These are phyloP conservation scores for Madurella mycetomatis DNA, from an alignment of 2,329 filamentous ascomycete species.

Conservation along the genomic window DNA sequence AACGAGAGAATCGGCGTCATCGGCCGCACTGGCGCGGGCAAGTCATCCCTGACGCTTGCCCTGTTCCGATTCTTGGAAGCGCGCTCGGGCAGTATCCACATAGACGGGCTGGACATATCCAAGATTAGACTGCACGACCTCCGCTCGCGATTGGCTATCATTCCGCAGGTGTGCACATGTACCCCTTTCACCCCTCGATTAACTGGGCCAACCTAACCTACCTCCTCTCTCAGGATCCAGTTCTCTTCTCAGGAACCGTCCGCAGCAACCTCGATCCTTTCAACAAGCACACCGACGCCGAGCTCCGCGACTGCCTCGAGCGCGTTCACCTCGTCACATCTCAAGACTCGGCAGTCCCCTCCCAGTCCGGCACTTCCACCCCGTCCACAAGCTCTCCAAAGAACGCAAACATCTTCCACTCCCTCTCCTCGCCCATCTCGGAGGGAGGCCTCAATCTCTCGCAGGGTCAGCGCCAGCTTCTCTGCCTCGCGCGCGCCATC, in stretches of 20 bases:
- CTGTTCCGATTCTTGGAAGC: constrained; percentile 75
- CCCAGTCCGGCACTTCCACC: constrained; percentile 37
- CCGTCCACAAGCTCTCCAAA: constrained; percentile 35
- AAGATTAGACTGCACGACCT: constrained; percentile 66
- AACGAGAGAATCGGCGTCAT: constrained; percentile 73
- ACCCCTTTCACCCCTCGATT: not conserved
- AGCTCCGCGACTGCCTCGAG: constrained; percentile 64
- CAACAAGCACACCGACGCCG: constrained; percentile 61
- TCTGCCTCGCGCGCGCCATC: constrained; percentile 70
- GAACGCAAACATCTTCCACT: constrained; percentile 63
- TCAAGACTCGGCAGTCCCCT: constrained; percentile 28
- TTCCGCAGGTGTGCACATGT: constrained; percentile 51
- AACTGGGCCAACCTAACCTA: constrained; percentile 32
- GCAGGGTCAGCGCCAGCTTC: constrained; percentile 70
- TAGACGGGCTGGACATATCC: constrained; percentile 72
- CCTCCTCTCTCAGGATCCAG: constrained; percentile 55
- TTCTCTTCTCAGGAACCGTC: constrained; percentile 75
- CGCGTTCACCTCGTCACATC: constrained; percentile 59
- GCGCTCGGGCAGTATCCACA: constrained; percentile 58
- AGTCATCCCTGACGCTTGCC: constrained; percentile 70
- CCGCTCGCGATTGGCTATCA: constrained; percentile 71
- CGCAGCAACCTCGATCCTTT: constrained; percentile 76
- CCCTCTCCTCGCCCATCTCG: constrained; percentile 59
- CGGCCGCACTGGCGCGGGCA: constrained; percentile 73
- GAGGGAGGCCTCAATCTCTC: constrained; percentile 72